Evolutionary conservation across 2,329 filamentous ascomycete genomes (phyloP), one percentile per base, ranked within the genome.

Genomic region (Cordyceps pruinosa): DNA sequence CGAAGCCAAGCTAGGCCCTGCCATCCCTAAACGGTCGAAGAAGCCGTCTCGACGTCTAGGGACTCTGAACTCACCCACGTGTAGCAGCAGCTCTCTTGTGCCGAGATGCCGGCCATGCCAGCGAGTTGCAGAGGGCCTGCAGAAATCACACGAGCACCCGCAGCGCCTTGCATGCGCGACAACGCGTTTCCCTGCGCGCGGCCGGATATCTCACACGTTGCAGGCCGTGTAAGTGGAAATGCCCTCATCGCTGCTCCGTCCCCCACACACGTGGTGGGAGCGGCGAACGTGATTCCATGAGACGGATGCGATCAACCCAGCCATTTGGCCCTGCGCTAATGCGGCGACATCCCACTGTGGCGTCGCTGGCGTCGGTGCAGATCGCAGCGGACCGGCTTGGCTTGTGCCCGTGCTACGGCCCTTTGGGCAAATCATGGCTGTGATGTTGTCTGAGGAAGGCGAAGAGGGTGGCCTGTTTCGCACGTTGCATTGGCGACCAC

Each of bases 201-300:
- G 25, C 35, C n/a, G 19, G 21, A 41, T 17, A 26, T 8, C 13
- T 46, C 21, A 7, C 26, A 46, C 46, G 46, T 46, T 54, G 42
- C 51, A 46, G 51, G 28, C 2, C 41, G 19, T 54, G 41, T 46
- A 46, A 54, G 41, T 35, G 41, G 13, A 37, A 35, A n/a, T 12
- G 37, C 6, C 26, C 25, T 10, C 19, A 21, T 21, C 21, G 2
- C 7, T 30, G 35, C 17, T 12, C 9, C 8, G 32, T 15, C 28
- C 51, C 30, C 51, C 52, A 55, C 41, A 55, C 52, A 56, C 52
- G 52, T 56, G 52, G 42, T 48, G 19, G 28, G 30, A 47, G 39
- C 32, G 32, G 17, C 52, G 9, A 30, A 30, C 48, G 44, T 48
- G 52, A 56, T 56, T 48, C 44, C 52, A 39, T 32, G 52, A 56